Evolutionary conservation across 768 basidiomycete genomes (phyloP), one percentile per base, ranked within the genome.

Genomic region (Dioszegia aurantiaca): DNA sequence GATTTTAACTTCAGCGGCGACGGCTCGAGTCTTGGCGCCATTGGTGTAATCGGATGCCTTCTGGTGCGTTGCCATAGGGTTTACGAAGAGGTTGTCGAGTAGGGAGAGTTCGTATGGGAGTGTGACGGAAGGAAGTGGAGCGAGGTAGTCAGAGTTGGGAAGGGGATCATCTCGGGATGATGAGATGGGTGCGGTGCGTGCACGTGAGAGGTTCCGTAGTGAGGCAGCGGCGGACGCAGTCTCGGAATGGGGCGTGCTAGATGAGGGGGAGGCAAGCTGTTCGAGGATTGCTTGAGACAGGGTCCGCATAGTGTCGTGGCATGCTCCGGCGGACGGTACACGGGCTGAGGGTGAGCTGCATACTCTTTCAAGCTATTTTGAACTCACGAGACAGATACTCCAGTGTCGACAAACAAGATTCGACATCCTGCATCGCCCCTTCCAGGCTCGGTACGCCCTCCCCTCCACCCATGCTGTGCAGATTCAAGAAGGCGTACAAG

Each of bases 401-500:
- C 39, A 78, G 51, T 2, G 72, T 73, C 21, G 67, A 67, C 40
- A 73, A 49, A 62, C 76, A 77, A n/a, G 72, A 70, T 37, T 77
- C 75, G 23, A 76, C 68, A 55, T 77, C 77, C 60, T 70, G 58
- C 65, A 74, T 66, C 4, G 73, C 73, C 39, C 77, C 77, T 37
- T 70, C 70, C 23, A 77, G 55, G 4, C 65, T 72, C 16, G 75
- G 73, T 5, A 71, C 67, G n/a, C 71, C 73, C 11, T 60, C 55
- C 0, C 69, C 72, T 31, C 69, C 76, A n/a, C 74, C 74, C 48
- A 74, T 67, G 42, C 65, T 64, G 44, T 77, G 67, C 51, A 78
- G 69, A 58, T 78, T 78, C 72, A 76, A 75, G 39, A 70, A 71
- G 4, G 70, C 73, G 55, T 78, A 78, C 21, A 78, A 64, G 65